Conservation (phyloP, 2,329 filamentous ascomycete genomes). For the Aspergillus intermedius region DNA sequence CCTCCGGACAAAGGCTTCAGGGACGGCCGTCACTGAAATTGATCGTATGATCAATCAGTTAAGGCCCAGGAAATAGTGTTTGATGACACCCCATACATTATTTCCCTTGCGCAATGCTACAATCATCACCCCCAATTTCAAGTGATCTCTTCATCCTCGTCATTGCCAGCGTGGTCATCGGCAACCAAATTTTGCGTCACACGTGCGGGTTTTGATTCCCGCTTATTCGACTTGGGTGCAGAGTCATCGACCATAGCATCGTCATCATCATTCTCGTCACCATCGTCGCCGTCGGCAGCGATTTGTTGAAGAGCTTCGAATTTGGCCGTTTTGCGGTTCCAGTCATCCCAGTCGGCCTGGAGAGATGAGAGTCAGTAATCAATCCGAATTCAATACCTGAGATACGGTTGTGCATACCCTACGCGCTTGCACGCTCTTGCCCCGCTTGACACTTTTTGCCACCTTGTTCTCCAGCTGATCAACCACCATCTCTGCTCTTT, state of each 20-base stretch:
- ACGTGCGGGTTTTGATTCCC: conserved; percentile 9
- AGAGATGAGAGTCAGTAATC: not conserved
- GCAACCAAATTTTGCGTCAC: conserved; percentile 13
- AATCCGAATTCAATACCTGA: not conserved
- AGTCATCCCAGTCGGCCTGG: conserved; percentile 37
- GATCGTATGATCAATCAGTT: conserved; percentile 64
- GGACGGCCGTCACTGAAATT: conserved; percentile 67
- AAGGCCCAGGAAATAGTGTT: conserved; percentile 37
- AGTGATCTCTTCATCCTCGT: conserved; percentile 40
- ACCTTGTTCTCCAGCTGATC: conserved; percentile 53
- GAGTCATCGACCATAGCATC: conserved; percentile 28
- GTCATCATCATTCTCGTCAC: conserved; percentile 39
- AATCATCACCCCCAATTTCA: conserved; percentile 19
- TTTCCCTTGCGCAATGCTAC: conserved; percentile 5
- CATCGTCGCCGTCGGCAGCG: conserved; percentile 47
- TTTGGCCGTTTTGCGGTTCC: conserved; percentile 29
- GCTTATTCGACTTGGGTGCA: conserved; percentile 11
- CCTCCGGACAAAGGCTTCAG: conserved; percentile 66
- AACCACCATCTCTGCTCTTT: conserved; percentile 49
- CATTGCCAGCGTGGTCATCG: conserved; percentile 22
- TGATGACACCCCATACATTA: conserved; percentile 9
- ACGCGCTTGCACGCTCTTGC: conserved; percentile 44
- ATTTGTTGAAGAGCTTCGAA: conserved; percentile 39
- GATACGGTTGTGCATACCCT: conserved; percentile 25
- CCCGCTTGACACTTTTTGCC: conserved; percentile 45